These are phyloP conservation scores for Lodderomyces metapsilosis DNA, from an alignment of 1,139 yeast genomes.

Conservation along the genomic window DNA sequence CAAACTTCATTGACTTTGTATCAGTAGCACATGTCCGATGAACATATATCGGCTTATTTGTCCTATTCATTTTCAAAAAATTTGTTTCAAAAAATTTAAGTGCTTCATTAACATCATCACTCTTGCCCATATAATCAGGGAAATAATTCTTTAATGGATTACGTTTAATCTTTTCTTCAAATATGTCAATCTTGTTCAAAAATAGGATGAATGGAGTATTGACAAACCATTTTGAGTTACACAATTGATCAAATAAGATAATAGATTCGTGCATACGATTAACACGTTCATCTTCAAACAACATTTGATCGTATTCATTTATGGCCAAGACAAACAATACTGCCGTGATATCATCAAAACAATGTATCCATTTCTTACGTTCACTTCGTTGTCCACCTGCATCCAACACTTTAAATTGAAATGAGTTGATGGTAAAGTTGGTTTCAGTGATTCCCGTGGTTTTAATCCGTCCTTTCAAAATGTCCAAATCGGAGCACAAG, in stretches of 20 bases:
- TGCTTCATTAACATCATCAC: constrained; percentile 65
- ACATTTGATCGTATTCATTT: constrained; percentile 87
- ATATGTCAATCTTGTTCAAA: constrained; percentile 82
- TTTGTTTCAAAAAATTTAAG: constrained; percentile 64
- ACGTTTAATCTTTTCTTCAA: constrained; percentile 63
- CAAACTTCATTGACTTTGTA: constrained; percentile 81
- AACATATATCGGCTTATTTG: constrained; percentile 76
- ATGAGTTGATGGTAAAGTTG: constrained; percentile 64
- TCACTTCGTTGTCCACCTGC: constrained; percentile 98
- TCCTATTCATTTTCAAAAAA: constrained; percentile 60
- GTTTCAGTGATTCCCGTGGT: constrained; percentile 96
- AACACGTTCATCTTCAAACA: constrained; percentile 86
- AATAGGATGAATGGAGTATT: constrained; percentile 88
- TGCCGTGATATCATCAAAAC: constrained; percentile 89
- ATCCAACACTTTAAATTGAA: constrained; percentile 76
- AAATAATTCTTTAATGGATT: constrained; percentile 69
- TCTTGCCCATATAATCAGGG: constrained; percentile 67
- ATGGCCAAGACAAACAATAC: constrained; percentile 89
- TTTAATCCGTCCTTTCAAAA: constrained; percentile 85
- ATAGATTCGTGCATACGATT: constrained; percentile 92
- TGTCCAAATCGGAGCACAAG: constrained; percentile 76
- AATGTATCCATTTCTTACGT: constrained; percentile 93
- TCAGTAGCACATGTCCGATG: constrained; percentile 98
- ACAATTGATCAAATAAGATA: constrained; percentile 75
- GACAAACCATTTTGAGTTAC: constrained; percentile 83